phyloP scores from a whole-genome alignment of 2,329 filamentous ascomycete species.

The Purpureocillium takamizusanense region DNA sequence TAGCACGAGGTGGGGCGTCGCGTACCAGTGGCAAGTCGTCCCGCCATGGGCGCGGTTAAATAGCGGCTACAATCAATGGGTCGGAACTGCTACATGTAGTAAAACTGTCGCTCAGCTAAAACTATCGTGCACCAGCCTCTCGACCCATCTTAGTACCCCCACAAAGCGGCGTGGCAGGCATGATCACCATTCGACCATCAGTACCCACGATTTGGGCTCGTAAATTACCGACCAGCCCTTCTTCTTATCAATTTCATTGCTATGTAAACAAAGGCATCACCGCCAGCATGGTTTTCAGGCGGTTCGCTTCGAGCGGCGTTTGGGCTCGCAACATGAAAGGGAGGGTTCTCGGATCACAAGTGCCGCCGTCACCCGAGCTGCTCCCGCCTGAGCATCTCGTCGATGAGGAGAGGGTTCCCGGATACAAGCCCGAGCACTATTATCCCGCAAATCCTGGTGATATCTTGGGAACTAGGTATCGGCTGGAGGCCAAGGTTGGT shows the following conservation, averaged over 20 bases:
- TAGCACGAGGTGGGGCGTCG: too few relatives aligned
- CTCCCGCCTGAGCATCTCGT: conserved; percentile 7
- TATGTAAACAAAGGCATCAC: neutral
- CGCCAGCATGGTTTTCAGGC: neutral
- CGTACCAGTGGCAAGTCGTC: too few relatives aligned
- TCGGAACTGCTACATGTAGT: too few relatives aligned
- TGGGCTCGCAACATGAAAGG: neutral
- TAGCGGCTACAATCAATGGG: too few relatives aligned
- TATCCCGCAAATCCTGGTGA: conserved; percentile 21
- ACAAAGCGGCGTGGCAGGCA: neutral
- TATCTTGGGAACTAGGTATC: conserved; percentile 21
- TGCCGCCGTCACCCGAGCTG: conserved; percentile 3
- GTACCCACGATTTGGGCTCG: neutral
- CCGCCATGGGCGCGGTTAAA: too few relatives aligned
- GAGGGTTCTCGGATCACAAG: neutral
- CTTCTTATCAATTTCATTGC: neutral
- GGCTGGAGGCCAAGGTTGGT: conserved; percentile 24
- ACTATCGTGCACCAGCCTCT: too few relatives aligned
- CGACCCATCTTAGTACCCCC: too few relatives aligned
- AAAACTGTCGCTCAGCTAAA: too few relatives aligned
- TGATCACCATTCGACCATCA: neutral
- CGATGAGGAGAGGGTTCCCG: conserved; percentile 14
- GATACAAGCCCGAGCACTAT: conserved; percentile 14
- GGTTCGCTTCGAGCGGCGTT: neutral
- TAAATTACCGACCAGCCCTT: neutral